phyloP scores from a whole-genome alignment of 441 rosid species.

The Adansonia gregorii region DNA sequence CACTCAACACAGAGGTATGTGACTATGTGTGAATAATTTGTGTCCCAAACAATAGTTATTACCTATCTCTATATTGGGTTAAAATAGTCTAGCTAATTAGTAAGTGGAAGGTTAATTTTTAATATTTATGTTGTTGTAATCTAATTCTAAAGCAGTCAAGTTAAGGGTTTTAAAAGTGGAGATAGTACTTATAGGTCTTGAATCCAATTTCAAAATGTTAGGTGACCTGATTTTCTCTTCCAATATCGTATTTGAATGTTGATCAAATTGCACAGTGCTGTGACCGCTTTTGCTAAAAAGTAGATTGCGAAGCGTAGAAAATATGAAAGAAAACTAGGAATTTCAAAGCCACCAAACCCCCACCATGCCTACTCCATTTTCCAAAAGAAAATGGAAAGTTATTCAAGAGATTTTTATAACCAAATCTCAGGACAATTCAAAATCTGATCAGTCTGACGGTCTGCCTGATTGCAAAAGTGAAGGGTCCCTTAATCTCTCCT shows the following conservation, averaged over 20 bases:
- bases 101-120: neutral
- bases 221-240: neutral
- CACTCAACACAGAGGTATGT: neutral
- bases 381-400: neutral
- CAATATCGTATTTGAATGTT: neutral
- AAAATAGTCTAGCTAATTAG: neutral
- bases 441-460: neutral
- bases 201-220: constrained; percentile 15
- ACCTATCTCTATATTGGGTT: neutral
- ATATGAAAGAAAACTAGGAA: neutral
- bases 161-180: neutral
- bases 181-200: neutral
- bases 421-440: neutral
- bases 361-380: neutral
- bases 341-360: neutral
- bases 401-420: no score
- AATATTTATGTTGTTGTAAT: neutral
- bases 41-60: neutral
- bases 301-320: neutral
- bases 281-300: neutral
- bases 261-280: neutral
- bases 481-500: neutral
- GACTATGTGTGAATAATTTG: neutral
- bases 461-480: neutral
- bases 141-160: neutral